Evolutionary conservation across 2,329 filamentous ascomycete genomes (phyloP), one percentile per base, ranked within the genome.

Genomic region (Mycogone perniciosa): DNA sequence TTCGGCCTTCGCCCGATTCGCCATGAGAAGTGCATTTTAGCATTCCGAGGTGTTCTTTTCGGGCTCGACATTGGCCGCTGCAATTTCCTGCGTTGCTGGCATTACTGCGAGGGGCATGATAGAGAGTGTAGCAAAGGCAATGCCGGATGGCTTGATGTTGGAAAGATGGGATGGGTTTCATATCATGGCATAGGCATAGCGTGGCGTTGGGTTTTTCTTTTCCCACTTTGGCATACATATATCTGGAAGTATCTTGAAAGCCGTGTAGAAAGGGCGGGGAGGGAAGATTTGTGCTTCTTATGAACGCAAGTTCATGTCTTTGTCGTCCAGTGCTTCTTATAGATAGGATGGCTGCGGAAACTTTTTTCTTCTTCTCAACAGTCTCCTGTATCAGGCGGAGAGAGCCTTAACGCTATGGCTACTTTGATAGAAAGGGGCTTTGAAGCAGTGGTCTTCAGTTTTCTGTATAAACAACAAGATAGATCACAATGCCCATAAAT

Each of bases 171-270:
- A 42, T n/a, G 10, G 13, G 34, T 10, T 50, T 47, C 10, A 50
- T n/a, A 44, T 39, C 11, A 44, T 34, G 56, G 60, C 63, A 68
- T 67, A 66, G 65, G 61, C 64, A 67, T 68, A 67, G 66, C 65
- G 66, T 49, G 64, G 64, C 64, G 64, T 66, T 62, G 59, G 57
- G 9, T 44, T 44, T 13, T 9, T 49, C n/a, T 30, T 43, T 11
- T 13, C 20, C 20, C 20, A 43, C 27, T 33, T 43, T 43, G 46
- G 41, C 35, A 38, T 39, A 37, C 31, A 35, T 35, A 35, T 11
- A 42, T 42, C 13, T 7, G 13, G 27, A 42, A 26, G 13, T 20
- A 9, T 6, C 13, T 33, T 43, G 40, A 39, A 35, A 6, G 27
- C 8, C 10, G 26, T 26, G 33, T 35, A 40, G n/a, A 27, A 33